These are phyloP conservation scores for Ascochyta viciae-villosae DNA, from an alignment of 2,329 filamentous ascomycete species.

Conservation along the genomic window DNA sequence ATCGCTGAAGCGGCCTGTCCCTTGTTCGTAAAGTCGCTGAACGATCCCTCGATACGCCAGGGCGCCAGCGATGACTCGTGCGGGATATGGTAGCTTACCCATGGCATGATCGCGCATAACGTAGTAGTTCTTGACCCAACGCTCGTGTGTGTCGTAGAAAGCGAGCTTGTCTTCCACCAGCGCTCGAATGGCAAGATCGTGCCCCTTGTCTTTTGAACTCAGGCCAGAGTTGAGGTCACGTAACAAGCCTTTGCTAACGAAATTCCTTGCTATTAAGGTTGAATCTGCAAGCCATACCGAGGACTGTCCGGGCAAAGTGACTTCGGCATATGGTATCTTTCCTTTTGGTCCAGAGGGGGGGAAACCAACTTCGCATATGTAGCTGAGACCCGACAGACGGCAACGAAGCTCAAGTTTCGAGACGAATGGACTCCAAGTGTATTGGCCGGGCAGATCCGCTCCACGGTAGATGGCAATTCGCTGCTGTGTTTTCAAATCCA, in stretches of 20 bases:
- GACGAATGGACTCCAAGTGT: constrained; percentile 69
- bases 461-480: constrained; percentile 60
- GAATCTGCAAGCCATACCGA: constrained; percentile 58
- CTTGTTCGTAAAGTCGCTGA: constrained; percentile 63
- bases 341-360: constrained; percentile 58
- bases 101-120: constrained; percentile 63
- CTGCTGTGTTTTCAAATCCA: constrained; percentile 8
- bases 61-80: constrained; percentile 60
- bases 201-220: constrained; percentile 48
- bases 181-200: constrained; percentile 61
- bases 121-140: constrained; percentile 67
- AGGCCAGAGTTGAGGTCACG: constrained; percentile 59
- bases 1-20: constrained; percentile 58
- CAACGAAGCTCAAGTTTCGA: constrained; percentile 68
- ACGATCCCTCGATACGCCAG: constrained; percentile 56
- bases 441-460: constrained; percentile 49
- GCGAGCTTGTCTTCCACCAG: constrained; percentile 67
- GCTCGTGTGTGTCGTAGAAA: constrained; percentile 63
- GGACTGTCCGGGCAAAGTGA: constrained; percentile 21
- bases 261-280: constrained; percentile 59
- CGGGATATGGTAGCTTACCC: constrained; percentile 58
- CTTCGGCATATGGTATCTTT: constrained; percentile 66
- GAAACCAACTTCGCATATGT: constrained; percentile 57
- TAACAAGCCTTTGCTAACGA: constrained; percentile 54
- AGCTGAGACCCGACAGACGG: constrained; percentile 60